phyloP scores from a whole-genome alignment of 371 early-diverging fungal genomes.

The Saksenaea oblongispora region DNA sequence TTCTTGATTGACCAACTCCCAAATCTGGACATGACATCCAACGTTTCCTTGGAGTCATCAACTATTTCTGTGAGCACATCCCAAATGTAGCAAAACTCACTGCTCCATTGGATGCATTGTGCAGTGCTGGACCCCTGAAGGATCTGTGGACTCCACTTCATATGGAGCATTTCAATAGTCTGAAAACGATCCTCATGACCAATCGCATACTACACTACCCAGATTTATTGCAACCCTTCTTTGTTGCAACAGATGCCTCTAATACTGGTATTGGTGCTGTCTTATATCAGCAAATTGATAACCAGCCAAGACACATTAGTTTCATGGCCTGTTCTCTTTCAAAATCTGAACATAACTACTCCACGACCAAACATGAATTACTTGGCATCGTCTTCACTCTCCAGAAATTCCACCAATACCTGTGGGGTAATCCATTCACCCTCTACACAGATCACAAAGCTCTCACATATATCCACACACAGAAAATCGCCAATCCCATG shows the following conservation, averaged over 20 bases:
- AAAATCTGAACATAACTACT: not conserved
- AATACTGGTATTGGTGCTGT: conserved; percentile 31
- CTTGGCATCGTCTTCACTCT: conserved; percentile 7
- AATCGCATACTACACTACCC: conserved; percentile 6
- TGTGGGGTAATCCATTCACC: conserved; percentile 29
- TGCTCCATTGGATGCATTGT: conserved; percentile 24
- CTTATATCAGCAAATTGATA: conserved; percentile 12
- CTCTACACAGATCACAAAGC: conserved; percentile 27
- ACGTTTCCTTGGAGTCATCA: conserved; percentile 21
- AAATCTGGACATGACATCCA: conserved; percentile 13
- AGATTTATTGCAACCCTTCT: conserved; percentile 21
- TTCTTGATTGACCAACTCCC: conserved; percentile 12
- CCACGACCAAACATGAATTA: not conserved
- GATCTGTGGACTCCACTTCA: conserved; percentile 5
- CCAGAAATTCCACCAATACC: conserved; percentile 25
- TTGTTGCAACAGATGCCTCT: conserved; percentile 38
- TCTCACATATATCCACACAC: conserved; percentile 18
- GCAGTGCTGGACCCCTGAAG: conserved; percentile 1
- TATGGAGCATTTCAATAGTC: not conserved
- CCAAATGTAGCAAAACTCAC: conserved; percentile 12
- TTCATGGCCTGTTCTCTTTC: conserved; percentile 6
- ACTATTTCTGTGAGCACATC: conserved; percentile 26
- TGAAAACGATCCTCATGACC: conserved; percentile 4
- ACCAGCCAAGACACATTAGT: conserved; percentile 8
- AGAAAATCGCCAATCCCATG: conserved; percentile 25